Evolutionary conservation across 164 flowering plant species (phyloP).

Genomic region (Magnolia changhungtana): DNA sequence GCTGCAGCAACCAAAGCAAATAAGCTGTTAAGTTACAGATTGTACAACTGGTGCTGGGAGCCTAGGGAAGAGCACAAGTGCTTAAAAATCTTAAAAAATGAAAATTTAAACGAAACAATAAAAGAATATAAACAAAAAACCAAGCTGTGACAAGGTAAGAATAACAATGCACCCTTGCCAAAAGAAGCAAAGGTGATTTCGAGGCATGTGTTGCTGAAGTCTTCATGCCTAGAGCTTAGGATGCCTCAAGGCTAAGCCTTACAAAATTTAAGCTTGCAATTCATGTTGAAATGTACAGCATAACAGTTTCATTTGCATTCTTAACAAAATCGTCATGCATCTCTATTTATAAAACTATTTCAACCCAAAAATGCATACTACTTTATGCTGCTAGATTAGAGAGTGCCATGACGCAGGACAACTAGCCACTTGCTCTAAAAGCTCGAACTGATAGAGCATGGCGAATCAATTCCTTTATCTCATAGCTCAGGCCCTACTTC

Average conservation of each 20-base stretch:
- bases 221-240: neutral
- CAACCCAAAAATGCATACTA: too few species aligned
- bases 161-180: neutral
- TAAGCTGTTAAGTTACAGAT: neutral
- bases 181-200: neutral
- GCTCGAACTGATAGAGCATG: too few species aligned
- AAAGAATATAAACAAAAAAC: neutral
- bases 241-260: neutral
- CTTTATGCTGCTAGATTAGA: too few species aligned
- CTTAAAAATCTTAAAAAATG: neutral
- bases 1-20: slow-evolving; percentile 38
- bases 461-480: too few species aligned
- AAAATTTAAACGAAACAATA: neutral
- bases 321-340: too few species aligned
- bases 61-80: neutral
- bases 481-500: too few species aligned
- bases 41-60: neutral
- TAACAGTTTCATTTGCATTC: too few species aligned
- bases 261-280: neutral
- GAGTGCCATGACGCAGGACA: too few species aligned
- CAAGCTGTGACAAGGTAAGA: neutral
- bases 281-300: neutral
- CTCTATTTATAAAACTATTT: too few species aligned
- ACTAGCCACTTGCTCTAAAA: too few species aligned
- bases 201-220: too few species aligned